A percentile compares a stretch with the other conserved stretches of the same genome.
These are phyloP conservation scores for Thoreauomyces humboldtii DNA, from an alignment of 192 early-diverging fungal genomes.

Conservation along the genomic window DNA sequence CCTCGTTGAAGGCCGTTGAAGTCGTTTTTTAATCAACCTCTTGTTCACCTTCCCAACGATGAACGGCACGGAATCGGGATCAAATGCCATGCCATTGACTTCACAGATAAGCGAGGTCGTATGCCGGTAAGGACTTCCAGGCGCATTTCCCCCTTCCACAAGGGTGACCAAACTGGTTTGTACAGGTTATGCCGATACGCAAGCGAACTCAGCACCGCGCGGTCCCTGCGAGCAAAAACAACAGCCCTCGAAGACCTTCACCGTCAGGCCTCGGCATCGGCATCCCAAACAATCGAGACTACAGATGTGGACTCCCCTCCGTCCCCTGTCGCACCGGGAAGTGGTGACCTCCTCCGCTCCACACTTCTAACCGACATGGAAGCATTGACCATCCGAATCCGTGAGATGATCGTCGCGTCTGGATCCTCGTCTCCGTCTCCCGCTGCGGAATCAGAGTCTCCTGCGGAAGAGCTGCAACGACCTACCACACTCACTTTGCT, in stretches of 20 bases:
- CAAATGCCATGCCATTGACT: too few species aligned
- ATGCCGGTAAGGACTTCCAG: neutral
- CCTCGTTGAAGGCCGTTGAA: too few species aligned
- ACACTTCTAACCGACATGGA: neutral
- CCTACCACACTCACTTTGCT: neutral
- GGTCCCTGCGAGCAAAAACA: neutral
- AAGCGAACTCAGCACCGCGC: neutral
- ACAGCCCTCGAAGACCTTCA: neutral
- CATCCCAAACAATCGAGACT: neutral
- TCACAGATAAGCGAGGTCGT: conserved; percentile 5
- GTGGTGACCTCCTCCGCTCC: neutral
- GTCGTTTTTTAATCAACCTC: too few species aligned
- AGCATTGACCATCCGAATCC: neutral
- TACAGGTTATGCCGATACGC: conserved; percentile 4
- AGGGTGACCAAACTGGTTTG: neutral
- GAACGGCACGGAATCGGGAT: too few species aligned
- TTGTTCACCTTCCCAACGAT: too few species aligned
- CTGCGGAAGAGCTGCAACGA: neutral
- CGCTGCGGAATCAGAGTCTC: neutral
- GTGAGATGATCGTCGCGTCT: neutral
- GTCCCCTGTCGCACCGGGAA: neutral
- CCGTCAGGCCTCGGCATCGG: neutral
- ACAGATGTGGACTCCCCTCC: too few species aligned
- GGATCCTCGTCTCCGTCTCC: neutral
- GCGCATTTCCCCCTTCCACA: neutral